Evolutionary conservation across 805 yeast species (phyloP).

Genomic region (Saccharomycopsis fermentans): DNA sequence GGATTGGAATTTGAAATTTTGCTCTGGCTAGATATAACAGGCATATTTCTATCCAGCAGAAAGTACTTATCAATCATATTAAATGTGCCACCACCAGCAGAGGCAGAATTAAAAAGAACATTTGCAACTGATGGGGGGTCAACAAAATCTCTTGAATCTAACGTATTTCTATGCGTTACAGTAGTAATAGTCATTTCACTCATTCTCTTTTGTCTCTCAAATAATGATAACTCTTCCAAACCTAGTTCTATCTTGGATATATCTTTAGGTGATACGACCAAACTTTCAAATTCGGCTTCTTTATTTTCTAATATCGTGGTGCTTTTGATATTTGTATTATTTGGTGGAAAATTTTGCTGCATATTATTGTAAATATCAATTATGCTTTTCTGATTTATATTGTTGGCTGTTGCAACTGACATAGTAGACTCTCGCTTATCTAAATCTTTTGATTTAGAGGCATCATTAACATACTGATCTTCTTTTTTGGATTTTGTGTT

Average conservation of each 20-base stretch:
- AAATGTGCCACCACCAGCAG: neutral
- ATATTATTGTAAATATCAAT: slow-evolving; percentile 17
- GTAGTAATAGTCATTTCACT: neutral
- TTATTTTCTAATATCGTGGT: neutral
- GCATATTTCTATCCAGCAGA: neutral
- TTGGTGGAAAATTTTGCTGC: slow-evolving; percentile 10
- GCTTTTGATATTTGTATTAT: neutral
- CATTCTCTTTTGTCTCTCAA: neutral
- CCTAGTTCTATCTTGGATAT: slow-evolving; percentile 9
- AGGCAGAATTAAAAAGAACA: neutral
- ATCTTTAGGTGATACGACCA: slow-evolving; percentile 17
- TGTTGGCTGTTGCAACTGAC: slow-evolving; percentile 8
- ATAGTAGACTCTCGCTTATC: slow-evolving; percentile 6
- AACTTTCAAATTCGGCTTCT: slow-evolving; percentile 8
- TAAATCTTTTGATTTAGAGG: neutral
- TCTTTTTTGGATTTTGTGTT: neutral
- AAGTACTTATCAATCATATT: neutral
- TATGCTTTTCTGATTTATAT: slow-evolving; percentile 9
- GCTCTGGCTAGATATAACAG: neutral
- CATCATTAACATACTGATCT: slow-evolving; percentile 7
- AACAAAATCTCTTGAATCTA: neutral
- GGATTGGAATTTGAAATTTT: neutral
- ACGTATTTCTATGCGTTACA: neutral
- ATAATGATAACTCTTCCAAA: slow-evolving; percentile 15
- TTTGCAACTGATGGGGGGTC: neutral